A percentile compares a stretch with the other conserved stretches of the same genome.
Conservation (phyloP, 1,284 basidiomycete species). For the Tilletia walkeri region DNA sequence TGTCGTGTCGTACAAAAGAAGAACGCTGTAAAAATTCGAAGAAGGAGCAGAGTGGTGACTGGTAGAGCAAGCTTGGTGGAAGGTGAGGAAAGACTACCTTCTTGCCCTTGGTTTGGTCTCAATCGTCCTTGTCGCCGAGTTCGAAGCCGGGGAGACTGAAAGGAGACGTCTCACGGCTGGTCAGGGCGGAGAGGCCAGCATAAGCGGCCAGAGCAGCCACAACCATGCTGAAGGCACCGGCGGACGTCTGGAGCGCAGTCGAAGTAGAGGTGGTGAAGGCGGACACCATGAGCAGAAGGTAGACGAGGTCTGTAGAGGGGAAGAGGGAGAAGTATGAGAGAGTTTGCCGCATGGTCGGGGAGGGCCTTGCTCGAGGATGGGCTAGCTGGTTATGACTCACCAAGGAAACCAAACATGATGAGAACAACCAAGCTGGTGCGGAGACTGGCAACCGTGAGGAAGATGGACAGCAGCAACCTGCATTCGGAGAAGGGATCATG, state of each 20-base stretch:
- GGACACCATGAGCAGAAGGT: not conserved
- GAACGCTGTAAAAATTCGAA: too few relatives aligned
- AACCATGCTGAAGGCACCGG: not conserved
- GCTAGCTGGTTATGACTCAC: not conserved
- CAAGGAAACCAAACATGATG: not conserved
- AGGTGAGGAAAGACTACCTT: not conserved
- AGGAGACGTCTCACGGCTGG: not conserved
- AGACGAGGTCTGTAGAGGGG: not conserved
- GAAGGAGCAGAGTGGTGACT: not conserved
- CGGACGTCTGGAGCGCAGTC: not conserved
- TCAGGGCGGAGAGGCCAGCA: not conserved
- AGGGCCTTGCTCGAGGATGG: too few relatives aligned
- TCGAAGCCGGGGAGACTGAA: not conserved
- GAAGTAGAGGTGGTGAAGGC: not conserved
- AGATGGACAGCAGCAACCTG: not conserved
- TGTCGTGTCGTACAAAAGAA: too few relatives aligned
- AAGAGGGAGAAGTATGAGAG: not conserved
- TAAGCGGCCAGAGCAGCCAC: not conserved
- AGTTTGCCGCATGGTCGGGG: not conserved
- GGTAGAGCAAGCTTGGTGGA: not conserved
- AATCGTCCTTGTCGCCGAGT: conserved; percentile 2
- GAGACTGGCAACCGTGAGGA: not conserved
- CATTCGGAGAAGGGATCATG: not conserved
- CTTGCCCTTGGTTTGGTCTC: not conserved
- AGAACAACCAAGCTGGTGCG: not conserved